Percentiles rank a stretch among this genome's conserved stretches.
Evolutionary conservation across 805 yeast species (phyloP).

Genomic region (Teunomyces cretensis): DNA sequence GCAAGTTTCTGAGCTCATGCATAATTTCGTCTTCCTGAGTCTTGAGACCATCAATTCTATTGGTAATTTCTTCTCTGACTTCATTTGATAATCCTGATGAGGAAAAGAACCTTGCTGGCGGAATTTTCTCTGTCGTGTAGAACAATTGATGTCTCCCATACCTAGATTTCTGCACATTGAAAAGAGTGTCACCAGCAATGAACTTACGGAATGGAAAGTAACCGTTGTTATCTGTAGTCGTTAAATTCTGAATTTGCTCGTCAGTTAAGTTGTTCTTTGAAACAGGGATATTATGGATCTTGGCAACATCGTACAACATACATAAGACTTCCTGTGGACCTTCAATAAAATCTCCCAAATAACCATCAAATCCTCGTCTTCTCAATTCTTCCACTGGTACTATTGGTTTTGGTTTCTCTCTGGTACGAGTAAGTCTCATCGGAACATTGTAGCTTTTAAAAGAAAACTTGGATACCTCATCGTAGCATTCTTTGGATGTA

Average conservation of each 20-base stretch:
- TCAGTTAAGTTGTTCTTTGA: conserved; percentile 45
- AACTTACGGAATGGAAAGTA: conserved; percentile 52
- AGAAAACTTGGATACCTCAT: conserved; percentile 35
- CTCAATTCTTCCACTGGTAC: conserved; percentile 34
- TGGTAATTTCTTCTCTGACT: conserved; percentile 14
- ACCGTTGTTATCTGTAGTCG: conserved; percentile 37
- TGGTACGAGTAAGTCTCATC: conserved; percentile 46
- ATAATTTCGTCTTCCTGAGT: conserved; percentile 11
- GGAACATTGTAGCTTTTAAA: conserved; percentile 50
- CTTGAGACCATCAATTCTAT: conserved; percentile 12
- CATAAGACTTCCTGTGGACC: conserved; percentile 74
- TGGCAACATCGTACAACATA: conserved; percentile 61
- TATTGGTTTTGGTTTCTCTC: conserved; percentile 18
- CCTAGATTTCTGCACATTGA: conserved; percentile 52
- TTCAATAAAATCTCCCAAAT: conserved; percentile 61
- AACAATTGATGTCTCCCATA: conserved; percentile 63
- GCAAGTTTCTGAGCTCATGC: conserved; percentile 14
- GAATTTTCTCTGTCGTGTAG: conserved; percentile 37
- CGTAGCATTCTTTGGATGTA: conserved; percentile 49
- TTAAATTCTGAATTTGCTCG: conserved; percentile 37
- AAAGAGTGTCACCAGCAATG: conserved; percentile 57
- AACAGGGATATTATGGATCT: conserved; percentile 61
- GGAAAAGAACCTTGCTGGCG: conserved; percentile 30
- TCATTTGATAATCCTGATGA: conserved; percentile 31
- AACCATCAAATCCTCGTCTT: conserved; percentile 75